phyloP scores from a whole-genome alignment of 1,284 basidiomycete genomes.

The Puccinia triticina region DNA sequence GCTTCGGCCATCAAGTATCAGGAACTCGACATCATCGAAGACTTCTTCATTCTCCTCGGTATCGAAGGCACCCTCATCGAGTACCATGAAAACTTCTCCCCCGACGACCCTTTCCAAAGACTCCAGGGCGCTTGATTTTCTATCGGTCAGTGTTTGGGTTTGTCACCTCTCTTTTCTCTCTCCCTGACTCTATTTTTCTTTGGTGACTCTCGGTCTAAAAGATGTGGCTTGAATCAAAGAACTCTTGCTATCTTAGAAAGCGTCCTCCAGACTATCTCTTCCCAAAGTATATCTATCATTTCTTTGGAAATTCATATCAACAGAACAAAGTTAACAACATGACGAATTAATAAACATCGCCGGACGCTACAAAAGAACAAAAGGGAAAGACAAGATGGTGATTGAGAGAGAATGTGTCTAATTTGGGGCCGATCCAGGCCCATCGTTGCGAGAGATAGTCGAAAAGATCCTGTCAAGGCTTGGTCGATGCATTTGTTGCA shows the following conservation, averaged over 20 bases:
- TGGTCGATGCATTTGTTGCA: conserved; percentile 86
- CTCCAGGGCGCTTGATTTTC: conserved; percentile 79
- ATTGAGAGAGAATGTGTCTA: not conserved
- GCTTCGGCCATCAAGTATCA: conserved; percentile 77
- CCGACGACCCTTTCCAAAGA: conserved; percentile 70
- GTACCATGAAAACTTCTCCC: conserved; percentile 77
- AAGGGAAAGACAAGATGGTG: not conserved
- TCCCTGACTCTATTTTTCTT: no score
- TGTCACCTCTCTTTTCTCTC: not conserved
- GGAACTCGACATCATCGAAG: conserved; percentile 88
- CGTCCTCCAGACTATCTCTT: no score
- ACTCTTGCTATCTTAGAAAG: no score
- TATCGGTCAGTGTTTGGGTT: conserved; percentile 75
- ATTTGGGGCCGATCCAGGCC: conserved; percentile 65
- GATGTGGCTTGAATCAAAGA: no score
- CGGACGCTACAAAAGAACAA: no score
- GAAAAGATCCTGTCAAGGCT: conserved; percentile 88
- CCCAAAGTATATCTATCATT: no score
- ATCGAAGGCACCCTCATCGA: conserved; percentile 88
- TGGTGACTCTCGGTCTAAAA: not conserved
- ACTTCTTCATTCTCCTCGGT: conserved; percentile 87
- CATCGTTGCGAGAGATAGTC: conserved; percentile 81
- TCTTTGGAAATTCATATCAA: no score
- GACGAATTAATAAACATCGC: no score
- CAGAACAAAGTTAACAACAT: no score